Percentiles rank a stretch among this genome's conserved stretches.
Conservation (phyloP, 192 early-diverging fungal species). For the Dimargaris xerosporica region DNA sequence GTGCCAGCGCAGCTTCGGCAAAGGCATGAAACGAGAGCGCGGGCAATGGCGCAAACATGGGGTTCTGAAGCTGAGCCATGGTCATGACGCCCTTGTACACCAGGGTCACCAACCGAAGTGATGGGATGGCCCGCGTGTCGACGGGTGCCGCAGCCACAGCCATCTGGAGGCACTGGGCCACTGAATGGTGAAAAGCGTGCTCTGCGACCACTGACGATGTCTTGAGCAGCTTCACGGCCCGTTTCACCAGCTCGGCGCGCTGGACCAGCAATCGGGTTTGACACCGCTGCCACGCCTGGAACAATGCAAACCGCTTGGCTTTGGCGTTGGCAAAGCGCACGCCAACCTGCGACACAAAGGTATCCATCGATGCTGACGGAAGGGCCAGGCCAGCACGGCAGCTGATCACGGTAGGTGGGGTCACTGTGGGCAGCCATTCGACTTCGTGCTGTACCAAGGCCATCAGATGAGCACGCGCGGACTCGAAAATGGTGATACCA, state of each 20-base stretch:
- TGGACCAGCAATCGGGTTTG: no score
- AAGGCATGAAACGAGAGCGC: no score
- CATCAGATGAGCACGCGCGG: neutral
- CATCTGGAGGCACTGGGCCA: no score
- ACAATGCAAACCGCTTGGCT: neutral
- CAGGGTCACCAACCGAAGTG: neutral
- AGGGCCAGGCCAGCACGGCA: slow-evolving; percentile 7
- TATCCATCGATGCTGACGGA: neutral
- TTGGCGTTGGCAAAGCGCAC: slow-evolving; percentile 20
- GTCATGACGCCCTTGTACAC: no score
- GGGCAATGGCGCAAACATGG: no score
- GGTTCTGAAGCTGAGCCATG: no score
- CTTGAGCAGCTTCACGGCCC: no score
- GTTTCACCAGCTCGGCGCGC: no score
- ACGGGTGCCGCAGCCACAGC: no score
- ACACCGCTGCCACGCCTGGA: neutral
- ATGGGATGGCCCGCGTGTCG: neutral
- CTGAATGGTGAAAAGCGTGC: no score
- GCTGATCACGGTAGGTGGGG: neutral
- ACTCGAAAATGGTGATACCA: slow-evolving; percentile 13
- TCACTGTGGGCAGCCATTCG: neutral
- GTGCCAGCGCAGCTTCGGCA: no score
- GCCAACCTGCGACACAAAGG: slow-evolving; percentile 20
- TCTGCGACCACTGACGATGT: no score
- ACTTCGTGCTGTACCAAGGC: neutral